Conservation (phyloP, 2,329 filamentous ascomycete species). For the Penicillium sumatraense region DNA sequence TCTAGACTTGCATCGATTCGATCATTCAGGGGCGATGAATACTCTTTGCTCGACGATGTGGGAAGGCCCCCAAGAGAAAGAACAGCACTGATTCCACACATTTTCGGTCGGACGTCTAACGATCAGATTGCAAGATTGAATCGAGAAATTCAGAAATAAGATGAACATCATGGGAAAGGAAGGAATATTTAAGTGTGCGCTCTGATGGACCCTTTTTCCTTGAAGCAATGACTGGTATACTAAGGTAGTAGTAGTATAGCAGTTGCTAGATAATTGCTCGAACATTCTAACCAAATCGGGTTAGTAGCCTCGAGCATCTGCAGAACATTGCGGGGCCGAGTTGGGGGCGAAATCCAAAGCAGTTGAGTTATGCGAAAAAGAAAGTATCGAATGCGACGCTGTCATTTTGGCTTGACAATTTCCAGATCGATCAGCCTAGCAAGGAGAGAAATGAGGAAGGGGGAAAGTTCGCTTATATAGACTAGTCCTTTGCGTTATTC, state of each 20-base stretch:
- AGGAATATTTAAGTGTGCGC: neutral
- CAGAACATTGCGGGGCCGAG: neutral
- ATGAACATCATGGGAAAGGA: neutral
- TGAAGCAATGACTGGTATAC: neutral
- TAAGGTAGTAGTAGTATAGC: too few relatives aligned
- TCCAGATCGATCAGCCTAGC: neutral
- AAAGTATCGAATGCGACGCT: neutral
- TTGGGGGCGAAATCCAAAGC: neutral
- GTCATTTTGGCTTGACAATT: neutral
- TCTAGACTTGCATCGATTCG: conserved; percentile 39
- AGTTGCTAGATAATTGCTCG: too few relatives aligned
- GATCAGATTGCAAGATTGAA: too few relatives aligned
- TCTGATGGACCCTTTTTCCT: neutral
- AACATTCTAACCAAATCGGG: neutral
- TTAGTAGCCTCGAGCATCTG: neutral
- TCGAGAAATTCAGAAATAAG: too few relatives aligned
- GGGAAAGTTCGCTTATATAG: neutral
- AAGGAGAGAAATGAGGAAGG: neutral
- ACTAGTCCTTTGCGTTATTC: neutral
- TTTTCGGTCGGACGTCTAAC: neutral
- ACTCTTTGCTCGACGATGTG: neutral
- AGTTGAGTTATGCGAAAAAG: neutral
- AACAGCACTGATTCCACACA: conserved; percentile 3
- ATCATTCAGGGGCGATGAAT: neutral
- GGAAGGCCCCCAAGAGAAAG: neutral